Base-by-base conservation (phyloP, 805 yeast species). In the Peterozyma toletana region DNA sequence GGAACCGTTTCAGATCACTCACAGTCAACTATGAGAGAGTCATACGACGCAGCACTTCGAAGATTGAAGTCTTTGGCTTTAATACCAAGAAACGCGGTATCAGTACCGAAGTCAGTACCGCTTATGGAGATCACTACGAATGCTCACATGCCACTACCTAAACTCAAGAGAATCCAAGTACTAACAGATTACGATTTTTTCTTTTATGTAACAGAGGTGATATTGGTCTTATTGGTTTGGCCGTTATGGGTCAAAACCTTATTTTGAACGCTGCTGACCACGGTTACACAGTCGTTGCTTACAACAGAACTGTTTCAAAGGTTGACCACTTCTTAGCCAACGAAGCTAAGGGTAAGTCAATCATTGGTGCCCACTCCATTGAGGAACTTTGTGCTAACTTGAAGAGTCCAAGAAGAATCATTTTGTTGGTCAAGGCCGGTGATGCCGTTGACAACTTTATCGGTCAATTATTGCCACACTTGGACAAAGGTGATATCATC, bases 201-300 rank as follows among this genome's bases (percentile, higher is more conserved):
- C 9, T 31, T 31, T 31, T 52, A 50, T 52, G 27, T 7, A 21
- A 49, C 57, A 80, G 86, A 66, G 93, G 91, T 77, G 99, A 91
- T 83, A 82, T 91, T 69, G 99, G 97, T 71, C 86, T 91, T 68
- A 90, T 93, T 64, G 99, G 99, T 67, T 80, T 91, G 79, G 99
- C 99, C 84, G 99, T 91, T 57, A 91, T 91, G 99, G 99, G 99
- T 71, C 96, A 86, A 78, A 91, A 91, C 80, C 76, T 91, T 78
- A 88, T 91, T 67, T 78, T 91, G 56, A 91, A 91, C 71, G 95
- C 95, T 62, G 99, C 99, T 57, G 99, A 91, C 78, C 95, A 91
- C 75, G 97, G 97, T 48, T 91, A 79, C 78, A 88, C 96, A 54
- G 98, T 93, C 59, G 96, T 88, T 62, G 97, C 97, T 50, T 93